These are phyloP conservation scores for Penicillium egyptiacum DNA, from an alignment of 495 filamentous ascomycete species.

Conservation along the genomic window DNA sequence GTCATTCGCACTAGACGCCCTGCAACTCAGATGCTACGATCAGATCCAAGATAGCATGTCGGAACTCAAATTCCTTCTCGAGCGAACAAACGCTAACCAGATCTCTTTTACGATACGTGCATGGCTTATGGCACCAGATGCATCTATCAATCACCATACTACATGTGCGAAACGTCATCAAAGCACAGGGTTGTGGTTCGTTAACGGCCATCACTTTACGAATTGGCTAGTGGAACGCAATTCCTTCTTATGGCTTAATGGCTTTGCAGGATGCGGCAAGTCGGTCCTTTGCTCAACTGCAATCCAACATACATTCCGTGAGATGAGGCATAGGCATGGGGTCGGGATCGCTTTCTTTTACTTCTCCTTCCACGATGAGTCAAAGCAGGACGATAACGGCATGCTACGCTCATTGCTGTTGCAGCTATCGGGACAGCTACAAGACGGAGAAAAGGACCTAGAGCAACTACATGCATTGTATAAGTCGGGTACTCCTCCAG, in stretches of 20 bases:
- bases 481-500: slow-evolving; percentile 12
- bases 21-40: slow-evolving; percentile 26
- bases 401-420: slow-evolving; percentile 39
- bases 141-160: slow-evolving; percentile 29
- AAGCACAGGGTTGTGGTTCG: slow-evolving; percentile 33
- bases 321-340: slow-evolving; percentile 10
- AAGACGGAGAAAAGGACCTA: slow-evolving; percentile 18
- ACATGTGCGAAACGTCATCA: slow-evolving; percentile 25
- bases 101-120: slow-evolving; percentile 24
- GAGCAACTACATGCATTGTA: slow-evolving; percentile 17
- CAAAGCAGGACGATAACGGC: slow-evolving; percentile 29
- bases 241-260: slow-evolving; percentile 42
- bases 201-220: slow-evolving; percentile 26
- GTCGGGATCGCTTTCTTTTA: slow-evolving; percentile 42
- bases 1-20: slow-evolving; percentile 27
- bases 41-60: slow-evolving; percentile 19
- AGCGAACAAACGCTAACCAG: slow-evolving; percentile 18
- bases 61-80: slow-evolving; percentile 15
- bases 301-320: slow-evolving; percentile 29
- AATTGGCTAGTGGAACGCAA: slow-evolving; percentile 33
- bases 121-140: slow-evolving; percentile 36
- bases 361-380: slow-evolving; percentile 39
- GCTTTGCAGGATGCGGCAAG: slow-evolving; percentile 44
- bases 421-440: slow-evolving; percentile 35
- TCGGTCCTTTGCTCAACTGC: slow-evolving; percentile 40